phyloP scores from a whole-genome alignment of 352 stramenopile species.

The Globisporangium iwayamae region DNA sequence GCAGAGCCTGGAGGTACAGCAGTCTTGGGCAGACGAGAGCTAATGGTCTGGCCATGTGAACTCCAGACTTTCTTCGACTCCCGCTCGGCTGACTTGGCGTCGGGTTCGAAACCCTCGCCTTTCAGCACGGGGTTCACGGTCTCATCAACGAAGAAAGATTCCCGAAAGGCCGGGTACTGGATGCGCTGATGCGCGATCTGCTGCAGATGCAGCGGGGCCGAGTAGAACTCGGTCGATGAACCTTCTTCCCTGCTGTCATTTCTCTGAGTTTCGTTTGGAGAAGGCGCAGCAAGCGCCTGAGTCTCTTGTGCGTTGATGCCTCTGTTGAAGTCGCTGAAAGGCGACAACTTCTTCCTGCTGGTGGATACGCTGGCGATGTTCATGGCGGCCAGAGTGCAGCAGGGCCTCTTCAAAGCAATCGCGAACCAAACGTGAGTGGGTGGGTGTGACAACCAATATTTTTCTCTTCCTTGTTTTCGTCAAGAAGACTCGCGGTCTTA shows the following conservation, averaged over 20 bases:
- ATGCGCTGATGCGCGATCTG: slow-evolving; percentile 16
- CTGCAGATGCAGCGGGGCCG: slow-evolving; percentile 2
- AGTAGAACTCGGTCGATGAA: neutral
- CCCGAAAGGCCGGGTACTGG: slow-evolving; percentile 53
- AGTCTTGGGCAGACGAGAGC: slow-evolving; percentile 48
- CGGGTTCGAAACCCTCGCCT: slow-evolving; percentile 30
- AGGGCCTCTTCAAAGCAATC: neutral
- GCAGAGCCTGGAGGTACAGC: slow-evolving; percentile 51
- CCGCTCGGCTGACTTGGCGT: slow-evolving; percentile 26
- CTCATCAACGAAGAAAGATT: slow-evolving; percentile 62
- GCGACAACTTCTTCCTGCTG: neutral
- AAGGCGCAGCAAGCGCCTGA: neutral
- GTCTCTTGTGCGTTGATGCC: neutral
- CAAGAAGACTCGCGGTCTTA: slow-evolving; percentile 2
- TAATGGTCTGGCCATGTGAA: slow-evolving; percentile 38
- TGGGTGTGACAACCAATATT: neutral
- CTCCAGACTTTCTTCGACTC: slow-evolving; percentile 56
- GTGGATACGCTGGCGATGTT: slow-evolving; percentile 13
- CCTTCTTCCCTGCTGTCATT: neutral
- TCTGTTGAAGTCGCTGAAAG: neutral
- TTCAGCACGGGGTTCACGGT: slow-evolving; percentile 44
- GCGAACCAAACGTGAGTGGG: neutral
- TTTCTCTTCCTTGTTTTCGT: neutral
- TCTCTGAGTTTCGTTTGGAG: neutral
- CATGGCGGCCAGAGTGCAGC: slow-evolving; percentile 7